A percentile compares a stretch with the other conserved stretches of the same genome.
These are phyloP conservation scores for Plasmopara viticola DNA, from an alignment of 352 stramenopile genomes.

Conservation along the genomic window DNA sequence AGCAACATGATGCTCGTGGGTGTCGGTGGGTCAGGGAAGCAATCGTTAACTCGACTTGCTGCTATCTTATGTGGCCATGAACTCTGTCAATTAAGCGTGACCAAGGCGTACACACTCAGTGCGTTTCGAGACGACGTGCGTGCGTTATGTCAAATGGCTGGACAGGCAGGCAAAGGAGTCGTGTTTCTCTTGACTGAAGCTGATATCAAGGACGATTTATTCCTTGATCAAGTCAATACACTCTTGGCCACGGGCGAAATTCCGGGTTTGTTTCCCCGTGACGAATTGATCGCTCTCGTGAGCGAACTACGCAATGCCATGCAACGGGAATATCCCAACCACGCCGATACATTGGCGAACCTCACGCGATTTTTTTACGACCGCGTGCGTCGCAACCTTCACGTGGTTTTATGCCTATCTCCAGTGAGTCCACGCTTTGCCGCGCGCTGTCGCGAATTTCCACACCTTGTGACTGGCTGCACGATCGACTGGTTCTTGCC, in stretches of 20 bases:
- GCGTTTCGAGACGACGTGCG: constrained; percentile 86
- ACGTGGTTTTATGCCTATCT: constrained; percentile 85
- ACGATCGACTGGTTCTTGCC: constrained; percentile 89
- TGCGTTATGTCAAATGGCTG: constrained; percentile 75
- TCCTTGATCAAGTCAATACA: constrained; percentile 87
- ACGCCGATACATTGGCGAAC: constrained; percentile 71
- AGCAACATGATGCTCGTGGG: constrained; percentile 90
- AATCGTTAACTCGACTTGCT: constrained; percentile 74
- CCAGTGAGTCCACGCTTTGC: constrained; percentile 74
- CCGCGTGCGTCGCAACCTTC: constrained; percentile 75
- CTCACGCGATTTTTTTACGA: constrained; percentile 85
- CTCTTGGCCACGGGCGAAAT: constrained; percentile 80
- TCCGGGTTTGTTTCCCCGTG: constrained; percentile 80
- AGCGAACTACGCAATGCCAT: constrained; percentile 70
- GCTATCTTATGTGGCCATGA: constrained; percentile 70
- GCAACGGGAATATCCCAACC: constrained; percentile 58
- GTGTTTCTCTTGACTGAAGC: constrained; percentile 85
- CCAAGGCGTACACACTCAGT: constrained; percentile 80
- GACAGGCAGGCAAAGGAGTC: constrained; percentile 69
- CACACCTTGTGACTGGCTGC: constrained; percentile 79
- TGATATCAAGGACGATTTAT: constrained; percentile 88
- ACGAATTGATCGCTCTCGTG: constrained; percentile 83
- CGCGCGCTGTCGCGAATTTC: constrained; percentile 83
- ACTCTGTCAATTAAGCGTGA: constrained; percentile 84
- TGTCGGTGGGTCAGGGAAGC: constrained; percentile 86